Evolutionary conservation across 805 yeast species (phyloP), one percentile per base, ranked within the genome.

Genomic region (Metschnikowia gruessii): DNA sequence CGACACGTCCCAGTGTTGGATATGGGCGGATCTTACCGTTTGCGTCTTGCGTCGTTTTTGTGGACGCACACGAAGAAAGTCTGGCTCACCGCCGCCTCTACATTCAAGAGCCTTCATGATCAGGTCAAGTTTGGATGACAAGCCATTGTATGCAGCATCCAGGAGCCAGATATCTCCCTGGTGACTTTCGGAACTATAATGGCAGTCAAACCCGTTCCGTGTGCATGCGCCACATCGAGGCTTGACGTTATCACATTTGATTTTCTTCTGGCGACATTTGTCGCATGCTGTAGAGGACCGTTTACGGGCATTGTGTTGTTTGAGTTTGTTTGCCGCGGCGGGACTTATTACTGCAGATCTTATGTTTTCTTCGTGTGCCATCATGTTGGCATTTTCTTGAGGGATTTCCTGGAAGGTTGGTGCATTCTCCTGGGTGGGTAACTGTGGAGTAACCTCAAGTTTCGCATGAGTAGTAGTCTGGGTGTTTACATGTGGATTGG

Each of bases 201-300:
- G 64, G 52, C 73, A 68, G 41, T 46, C 49, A 46, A 51, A 57
- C 16, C 65, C 67, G 49, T 55, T 62, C 38, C 60, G 63, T 9
- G 48, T 51, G 51, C 73, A 68, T 15, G 68, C 53, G 10, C 72
- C 68, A 45, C 72, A 68, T 29, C 59, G 46, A 1, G 73, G 73
- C 26, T 69, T 51, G 28, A 54, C 48, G 44, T 68, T 68, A 49
- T 68, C 74, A 54, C 73, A 68, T 48, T 64, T 66, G 45, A 66
- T 63, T 45, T 68, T 68, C 46, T 66, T 66, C 21, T 61, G 45
- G 37, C 73, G 54, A 46, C 73, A 68, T 6, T 63, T 59, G 48
- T 66, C 71, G 52, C 74, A 68, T 0, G 74, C 74, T 0, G 74
- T 66, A 33, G 39, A 39, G 24, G 37, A 30, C 11, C 53, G 41